Evolutionary conservation across 1,284 basidiomycete genomes (phyloP).

Genomic region (Pseudozyma hubeiensis): DNA sequence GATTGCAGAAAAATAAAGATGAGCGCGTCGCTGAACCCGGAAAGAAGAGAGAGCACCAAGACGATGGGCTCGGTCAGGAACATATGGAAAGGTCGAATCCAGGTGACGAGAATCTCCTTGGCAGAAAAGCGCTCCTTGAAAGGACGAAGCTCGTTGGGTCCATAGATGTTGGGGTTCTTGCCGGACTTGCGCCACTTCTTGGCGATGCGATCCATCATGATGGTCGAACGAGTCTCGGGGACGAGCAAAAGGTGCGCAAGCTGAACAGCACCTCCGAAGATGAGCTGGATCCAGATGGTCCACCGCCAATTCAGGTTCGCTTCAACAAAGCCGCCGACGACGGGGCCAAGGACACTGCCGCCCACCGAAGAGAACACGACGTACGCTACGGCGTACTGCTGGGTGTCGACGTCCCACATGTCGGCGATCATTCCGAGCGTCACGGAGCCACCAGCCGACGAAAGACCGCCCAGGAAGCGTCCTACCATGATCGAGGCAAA

Average conservation of each 20-base stretch:
- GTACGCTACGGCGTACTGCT: constrained; percentile 67
- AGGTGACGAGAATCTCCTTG: constrained; percentile 68
- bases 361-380: constrained; percentile 68
- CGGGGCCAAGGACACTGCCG: constrained; percentile 67
- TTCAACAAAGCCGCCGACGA: constrained; percentile 60
- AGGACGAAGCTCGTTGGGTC: constrained; percentile 69
- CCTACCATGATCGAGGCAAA: constrained; percentile 67
- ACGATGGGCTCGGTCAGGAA: constrained; percentile 70
- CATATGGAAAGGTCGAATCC: constrained; percentile 69
- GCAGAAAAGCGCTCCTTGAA: constrained; percentile 64
- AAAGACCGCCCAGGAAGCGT: constrained; percentile 68
- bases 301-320: constrained; percentile 53
- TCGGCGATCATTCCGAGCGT: constrained; percentile 69
- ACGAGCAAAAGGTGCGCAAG: constrained; percentile 69
- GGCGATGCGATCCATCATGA: constrained; percentile 70
- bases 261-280: constrained; percentile 69
- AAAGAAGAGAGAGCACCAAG: constrained; percentile 69
- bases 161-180: constrained; percentile 55
- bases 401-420: constrained; percentile 65
- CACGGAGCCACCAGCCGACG: constrained; percentile 69
- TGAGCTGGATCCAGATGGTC: constrained; percentile 70
- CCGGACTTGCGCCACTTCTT: constrained; percentile 65
- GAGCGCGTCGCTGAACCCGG: constrained; percentile 69
- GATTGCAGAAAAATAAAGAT: constrained; percentile 71
- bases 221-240: constrained; percentile 70